Conservation (phyloP, 805 yeast species). For the Grigorovia humatica region DNA sequence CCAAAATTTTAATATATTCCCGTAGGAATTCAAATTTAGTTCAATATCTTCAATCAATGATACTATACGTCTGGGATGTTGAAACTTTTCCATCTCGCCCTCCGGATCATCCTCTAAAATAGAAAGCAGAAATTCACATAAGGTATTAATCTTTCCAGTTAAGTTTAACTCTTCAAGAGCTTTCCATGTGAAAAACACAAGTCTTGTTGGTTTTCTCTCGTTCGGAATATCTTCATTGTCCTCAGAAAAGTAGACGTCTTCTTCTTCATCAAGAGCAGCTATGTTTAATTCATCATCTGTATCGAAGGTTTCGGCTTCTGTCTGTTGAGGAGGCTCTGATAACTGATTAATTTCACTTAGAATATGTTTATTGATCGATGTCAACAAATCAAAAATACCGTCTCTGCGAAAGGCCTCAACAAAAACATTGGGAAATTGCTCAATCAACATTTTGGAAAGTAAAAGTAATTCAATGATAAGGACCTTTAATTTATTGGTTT, state of each 20-base stretch:
- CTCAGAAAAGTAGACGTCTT: conserved; percentile 22
- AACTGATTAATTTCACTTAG: background rate
- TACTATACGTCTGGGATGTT: conserved; percentile 16
- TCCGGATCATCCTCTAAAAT: conserved; percentile 13
- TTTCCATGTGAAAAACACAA: conserved; percentile 15
- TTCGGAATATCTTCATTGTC: conserved; percentile 28
- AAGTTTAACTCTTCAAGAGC: background rate
- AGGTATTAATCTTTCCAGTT: conserved; percentile 7
- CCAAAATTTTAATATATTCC: conserved; percentile 32
- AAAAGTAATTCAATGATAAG: conserved; percentile 41
- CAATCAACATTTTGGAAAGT: conserved; percentile 36
- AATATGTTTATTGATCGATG: background rate
- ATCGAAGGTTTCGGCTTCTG: conserved; percentile 12
- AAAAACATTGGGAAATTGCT: conserved; percentile 35
- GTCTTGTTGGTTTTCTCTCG: conserved; percentile 17
- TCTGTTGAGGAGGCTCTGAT: conserved; percentile 16
- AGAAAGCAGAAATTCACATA: conserved; percentile 11
- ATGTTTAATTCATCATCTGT: conserved; percentile 13
- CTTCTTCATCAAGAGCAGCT: conserved; percentile 19
- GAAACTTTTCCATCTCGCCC: conserved; percentile 16
- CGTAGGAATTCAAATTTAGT: conserved; percentile 17
- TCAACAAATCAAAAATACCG: conserved; percentile 33
- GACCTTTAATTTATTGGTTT: conserved; percentile 30
- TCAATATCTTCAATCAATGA: conserved; percentile 15
- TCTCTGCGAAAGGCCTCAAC: conserved; percentile 51